Base-by-base conservation (phyloP, 1,139 yeast species). In the Geotrichum histeridarum region DNA sequence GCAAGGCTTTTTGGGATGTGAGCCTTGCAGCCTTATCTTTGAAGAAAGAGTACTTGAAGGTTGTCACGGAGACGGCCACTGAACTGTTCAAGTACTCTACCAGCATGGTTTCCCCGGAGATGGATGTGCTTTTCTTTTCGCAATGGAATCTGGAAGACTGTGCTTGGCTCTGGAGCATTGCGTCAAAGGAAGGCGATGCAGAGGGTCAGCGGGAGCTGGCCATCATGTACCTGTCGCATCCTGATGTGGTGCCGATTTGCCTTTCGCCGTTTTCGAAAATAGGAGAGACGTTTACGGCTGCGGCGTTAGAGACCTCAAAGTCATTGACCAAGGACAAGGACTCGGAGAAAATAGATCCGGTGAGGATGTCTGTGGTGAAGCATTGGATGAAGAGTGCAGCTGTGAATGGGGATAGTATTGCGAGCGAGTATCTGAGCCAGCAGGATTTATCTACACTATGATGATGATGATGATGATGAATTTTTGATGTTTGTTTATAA, bases 1-100 rank as follows among this genome's bases (percentile, higher is more conserved):
- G 71, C 38, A 67, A 67, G 54, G 69, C 71, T 9, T 71, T 71
- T 53, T 69, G 72, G 68, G 73, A 70, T 50, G 72, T 70, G 37
- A 64, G 70, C 37, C 63, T 68, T 46, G 74, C 73, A 1, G 73
- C 73, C 1, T 55, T 64, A 49, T 65, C 70, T 9, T 60, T 70
- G 41, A 64, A 70, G 52, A 70, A 69, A 43, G 69, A 68, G 39
- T 67, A 65, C 2, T 58, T 70, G 30, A 57, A 60, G 32, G 54
- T 65, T 32, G 59, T 70, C 43, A 67, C 66, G 41, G 69, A 67
- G 32, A 59, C 65, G 7, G 72, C 73, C 1, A 57, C 64, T 22
- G 70, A 71, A 42, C 61, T 70, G 39, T 64, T 70, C 54, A 67
- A 67, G 55, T 63, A 65, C 53, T 60, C 62, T 31, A 64, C 66